Conservation (phyloP, 1,139 yeast genomes). For the Zygosaccharomyces sapae region DNA sequence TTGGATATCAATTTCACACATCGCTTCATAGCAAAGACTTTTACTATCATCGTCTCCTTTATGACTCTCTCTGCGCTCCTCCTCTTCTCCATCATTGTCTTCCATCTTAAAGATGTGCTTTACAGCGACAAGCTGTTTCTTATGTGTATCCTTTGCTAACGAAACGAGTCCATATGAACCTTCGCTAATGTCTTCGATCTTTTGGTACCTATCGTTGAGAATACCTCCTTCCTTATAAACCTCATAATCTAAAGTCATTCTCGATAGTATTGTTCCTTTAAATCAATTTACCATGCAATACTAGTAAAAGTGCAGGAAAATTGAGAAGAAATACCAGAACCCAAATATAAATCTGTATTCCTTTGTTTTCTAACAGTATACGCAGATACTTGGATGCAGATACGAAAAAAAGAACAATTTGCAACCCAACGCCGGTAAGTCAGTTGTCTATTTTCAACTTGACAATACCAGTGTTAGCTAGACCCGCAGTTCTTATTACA, state of each 20-base stretch:
- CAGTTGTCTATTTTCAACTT: neutral
- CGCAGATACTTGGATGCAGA: neutral
- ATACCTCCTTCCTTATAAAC: constrained; percentile 60
- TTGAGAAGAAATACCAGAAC: too few relatives aligned
- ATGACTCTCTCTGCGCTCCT: constrained; percentile 22
- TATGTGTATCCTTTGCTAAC: constrained; percentile 66
- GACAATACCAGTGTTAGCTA: constrained; percentile 5
- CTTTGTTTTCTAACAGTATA: neutral
- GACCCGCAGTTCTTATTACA: constrained; percentile 3
- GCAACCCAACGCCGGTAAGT: constrained; percentile 6
- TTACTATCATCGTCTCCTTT: constrained; percentile 13
- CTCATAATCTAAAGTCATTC: constrained; percentile 36
- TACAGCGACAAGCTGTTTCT: constrained; percentile 66
- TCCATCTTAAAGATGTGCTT: constrained; percentile 59
- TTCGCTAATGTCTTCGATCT: constrained; percentile 76
- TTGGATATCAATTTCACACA: constrained; percentile 75
- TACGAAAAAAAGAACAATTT: neutral
- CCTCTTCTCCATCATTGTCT: constrained; percentile 30
- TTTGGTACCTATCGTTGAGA: constrained; percentile 59
- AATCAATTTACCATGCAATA: neutral
- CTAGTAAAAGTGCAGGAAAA: too few relatives aligned
- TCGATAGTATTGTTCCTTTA: neutral
- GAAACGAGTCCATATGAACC: constrained; percentile 94
- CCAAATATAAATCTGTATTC: too few relatives aligned
- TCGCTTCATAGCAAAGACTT: constrained; percentile 57